Evolutionary conservation across 805 yeast genomes (phyloP).

Genomic region (Brettanomyces custersianus): DNA sequence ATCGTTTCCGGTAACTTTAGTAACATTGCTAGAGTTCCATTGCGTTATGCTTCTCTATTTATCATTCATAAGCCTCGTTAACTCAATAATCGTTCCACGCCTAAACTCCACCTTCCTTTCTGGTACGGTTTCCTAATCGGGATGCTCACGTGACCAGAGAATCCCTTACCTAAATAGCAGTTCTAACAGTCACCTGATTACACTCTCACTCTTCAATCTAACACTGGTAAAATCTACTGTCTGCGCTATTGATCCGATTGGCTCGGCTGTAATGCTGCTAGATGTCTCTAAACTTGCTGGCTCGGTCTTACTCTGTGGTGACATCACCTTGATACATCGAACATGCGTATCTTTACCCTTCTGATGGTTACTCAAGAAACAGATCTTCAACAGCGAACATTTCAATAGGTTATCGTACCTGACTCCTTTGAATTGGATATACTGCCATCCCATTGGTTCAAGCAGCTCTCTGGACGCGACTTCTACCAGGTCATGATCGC

Average conservation of each 20-base stretch:
- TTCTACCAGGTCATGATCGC: conserved; percentile 66
- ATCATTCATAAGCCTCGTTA: no score
- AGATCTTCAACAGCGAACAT: conserved; percentile 54
- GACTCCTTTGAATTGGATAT: conserved; percentile 47
- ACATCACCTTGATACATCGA: conserved; percentile 59
- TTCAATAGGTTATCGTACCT: conserved; percentile 50
- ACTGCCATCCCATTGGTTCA: conserved; percentile 75
- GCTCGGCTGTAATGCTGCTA: conserved; percentile 9
- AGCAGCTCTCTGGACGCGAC: conserved; percentile 50
- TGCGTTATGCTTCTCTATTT: no score
- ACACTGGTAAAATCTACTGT: conserved; percentile 25
- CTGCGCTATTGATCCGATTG: conserved; percentile 15
- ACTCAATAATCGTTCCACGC: no score
- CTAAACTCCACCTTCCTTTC: no score
- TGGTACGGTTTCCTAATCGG: no score
- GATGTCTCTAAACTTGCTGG: no score
- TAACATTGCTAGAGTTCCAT: no score
- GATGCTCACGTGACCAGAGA: no score
- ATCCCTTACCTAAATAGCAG: no score
- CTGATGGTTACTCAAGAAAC: conserved; percentile 74
- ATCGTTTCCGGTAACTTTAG: no score
- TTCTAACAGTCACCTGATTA: conserved; percentile 15
- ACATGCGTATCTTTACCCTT: conserved; percentile 94
- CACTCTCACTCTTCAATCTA: conserved; percentile 24
- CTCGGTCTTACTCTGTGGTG: conserved; percentile 26